Conservation (phyloP, 768 basidiomycete genomes). For the Suillus placidus region DNA sequence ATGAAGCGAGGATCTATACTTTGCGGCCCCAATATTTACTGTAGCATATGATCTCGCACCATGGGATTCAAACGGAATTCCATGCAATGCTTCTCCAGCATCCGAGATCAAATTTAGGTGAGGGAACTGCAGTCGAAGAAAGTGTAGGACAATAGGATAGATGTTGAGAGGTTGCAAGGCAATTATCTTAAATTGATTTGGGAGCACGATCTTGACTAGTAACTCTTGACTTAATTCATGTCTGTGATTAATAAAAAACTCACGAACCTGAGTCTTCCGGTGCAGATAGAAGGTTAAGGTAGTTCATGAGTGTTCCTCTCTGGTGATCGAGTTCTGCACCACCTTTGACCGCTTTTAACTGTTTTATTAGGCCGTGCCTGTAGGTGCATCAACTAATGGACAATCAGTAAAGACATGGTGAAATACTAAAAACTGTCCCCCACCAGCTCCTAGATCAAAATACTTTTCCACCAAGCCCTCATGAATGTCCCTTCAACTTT, state of each 20-base stretch:
- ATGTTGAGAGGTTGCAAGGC: background rate
- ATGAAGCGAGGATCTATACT: background rate
- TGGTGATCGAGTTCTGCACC: background rate
- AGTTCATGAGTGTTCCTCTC: background rate
- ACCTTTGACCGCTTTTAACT: background rate
- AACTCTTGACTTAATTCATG: background rate
- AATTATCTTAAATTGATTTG: background rate
- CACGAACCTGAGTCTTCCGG: background rate
- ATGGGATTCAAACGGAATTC: background rate
- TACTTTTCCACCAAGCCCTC: background rate
- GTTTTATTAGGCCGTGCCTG: background rate
- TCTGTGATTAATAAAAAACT: background rate
- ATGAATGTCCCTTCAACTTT: conserved; percentile 2
- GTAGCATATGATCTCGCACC: background rate
- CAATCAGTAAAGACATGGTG: background rate
- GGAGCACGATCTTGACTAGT: background rate
- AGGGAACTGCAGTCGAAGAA: background rate
- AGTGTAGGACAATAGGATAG: background rate
- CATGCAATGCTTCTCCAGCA: background rate
- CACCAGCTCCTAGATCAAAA: background rate
- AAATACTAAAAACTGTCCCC: background rate
- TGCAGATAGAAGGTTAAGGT: background rate
- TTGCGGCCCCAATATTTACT: background rate
- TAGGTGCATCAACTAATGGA: background rate
- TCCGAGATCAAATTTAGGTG: background rate